phyloP scores from a whole-genome alignment of 2,329 filamentous ascomycete genomes.

The Ploettnerulaceae sp. region DNA sequence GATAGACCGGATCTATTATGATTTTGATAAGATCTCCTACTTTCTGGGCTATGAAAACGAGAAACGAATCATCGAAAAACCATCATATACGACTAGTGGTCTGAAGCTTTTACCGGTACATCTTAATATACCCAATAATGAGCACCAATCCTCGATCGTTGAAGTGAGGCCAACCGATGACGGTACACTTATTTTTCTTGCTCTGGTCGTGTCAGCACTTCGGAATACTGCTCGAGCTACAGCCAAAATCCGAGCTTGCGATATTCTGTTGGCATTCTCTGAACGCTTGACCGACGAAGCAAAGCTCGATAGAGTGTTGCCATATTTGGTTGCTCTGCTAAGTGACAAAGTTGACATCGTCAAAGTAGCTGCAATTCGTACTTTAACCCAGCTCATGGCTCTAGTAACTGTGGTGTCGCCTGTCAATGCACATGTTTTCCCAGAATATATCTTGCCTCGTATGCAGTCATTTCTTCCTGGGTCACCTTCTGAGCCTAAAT shows the following conservation, averaged over 20 bases:
- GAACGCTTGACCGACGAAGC: slow-evolving; percentile 91
- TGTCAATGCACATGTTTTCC: slow-evolving; percentile 64
- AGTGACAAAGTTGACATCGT: slow-evolving; percentile 81
- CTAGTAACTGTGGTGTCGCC: slow-evolving; percentile 84
- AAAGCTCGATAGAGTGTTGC: slow-evolving; percentile 87
- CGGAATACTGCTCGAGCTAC: slow-evolving; percentile 84
- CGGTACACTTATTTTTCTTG: slow-evolving; percentile 87
- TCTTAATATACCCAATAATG: slow-evolving; percentile 80
- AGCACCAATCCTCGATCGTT: slow-evolving; percentile 60
- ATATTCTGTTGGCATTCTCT: slow-evolving; percentile 85
- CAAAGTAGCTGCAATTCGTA: slow-evolving; percentile 76
- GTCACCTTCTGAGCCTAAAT: slow-evolving; percentile 50
- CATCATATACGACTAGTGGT: slow-evolving; percentile 45
- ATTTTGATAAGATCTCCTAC: slow-evolving; percentile 97
- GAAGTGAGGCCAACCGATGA: slow-evolving; percentile 68
- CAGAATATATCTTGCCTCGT: slow-evolving; percentile 62
- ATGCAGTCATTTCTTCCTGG: slow-evolving; percentile 56
- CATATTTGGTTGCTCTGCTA: slow-evolving; percentile 79
- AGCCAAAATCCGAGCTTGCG: slow-evolving; percentile 84
- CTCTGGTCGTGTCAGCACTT: slow-evolving; percentile 80
- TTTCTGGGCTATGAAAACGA: slow-evolving; percentile 71
- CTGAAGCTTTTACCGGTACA: slow-evolving; percentile 71
- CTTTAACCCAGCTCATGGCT: slow-evolving; percentile 81
- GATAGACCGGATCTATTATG: slow-evolving; percentile 86
- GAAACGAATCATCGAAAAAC: slow-evolving; percentile 28